Base-by-base conservation (phyloP, 495 filamentous ascomycete genomes). In the Talaromyces wortmannii region DNA sequence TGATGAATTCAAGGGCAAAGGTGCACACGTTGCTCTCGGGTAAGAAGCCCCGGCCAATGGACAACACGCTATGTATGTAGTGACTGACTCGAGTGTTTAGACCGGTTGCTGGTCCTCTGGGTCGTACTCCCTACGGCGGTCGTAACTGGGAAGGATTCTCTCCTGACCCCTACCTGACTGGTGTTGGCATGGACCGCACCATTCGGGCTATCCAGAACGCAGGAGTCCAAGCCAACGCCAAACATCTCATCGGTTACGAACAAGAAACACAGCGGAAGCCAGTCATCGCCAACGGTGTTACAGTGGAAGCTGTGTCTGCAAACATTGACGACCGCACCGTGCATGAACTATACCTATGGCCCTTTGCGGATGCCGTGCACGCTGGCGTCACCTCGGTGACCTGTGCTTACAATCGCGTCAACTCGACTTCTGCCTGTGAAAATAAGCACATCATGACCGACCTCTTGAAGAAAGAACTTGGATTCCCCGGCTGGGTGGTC, bases 301-400 rank as follows among this genome's bases (percentile, higher is more conserved):
- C 11, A 16, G 44, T 53, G 56, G 52, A 49, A 45, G 72, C 77
- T 23, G 48, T 85, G 4, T 94, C 89, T 62, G 83, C 87, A 12
- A 98, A 97, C 64, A 73, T 97, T 12, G 94, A 97, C 64, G 94
- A 98, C 70, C 86, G 83, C 66, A 95, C 92, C 3, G 82, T 98
- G 81, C 94, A 97, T 69, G 94, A 97, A 69, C 64, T 94, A 31
- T 98, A 98, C 63, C 78, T 96, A 8, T 98, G 94, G 90, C 88
- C 88, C 16, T 91, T 90, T 57, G 88, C 87, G 7, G 88, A 89
- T 67, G 80, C 84, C 11, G 80, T 90, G 45, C 78, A 80, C 52
- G 84, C 86, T 42, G 90, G 89, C 33, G 88, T 91, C 5, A 91
- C 89, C 17, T 81, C 88, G 10, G 65, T 96, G 58, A 97, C 97